Base-by-base conservation (phyloP, 2,329 filamentous ascomycete species). In the Fusarium sp. region DNA sequence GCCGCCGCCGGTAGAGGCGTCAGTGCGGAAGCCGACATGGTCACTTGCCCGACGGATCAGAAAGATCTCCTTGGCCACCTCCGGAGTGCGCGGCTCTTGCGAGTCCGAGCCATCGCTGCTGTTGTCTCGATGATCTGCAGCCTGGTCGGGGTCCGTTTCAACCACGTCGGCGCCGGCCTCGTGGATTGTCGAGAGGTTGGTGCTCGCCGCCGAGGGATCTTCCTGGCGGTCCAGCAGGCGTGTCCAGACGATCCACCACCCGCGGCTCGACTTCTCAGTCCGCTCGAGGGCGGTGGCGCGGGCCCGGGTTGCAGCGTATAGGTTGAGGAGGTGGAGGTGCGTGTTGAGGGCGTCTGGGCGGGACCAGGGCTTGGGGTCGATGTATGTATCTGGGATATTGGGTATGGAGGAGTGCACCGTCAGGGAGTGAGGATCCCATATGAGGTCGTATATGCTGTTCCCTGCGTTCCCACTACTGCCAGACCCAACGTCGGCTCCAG, bases 201-300 rank as follows among this genome's bases (percentile, higher is more conserved):
- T 70, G 51, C 46, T 63, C 14, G 51, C 58, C 38, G 53, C 58
- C 38, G 53, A 10, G 10, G 55, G 36, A 7, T 74, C 69, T 8
- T 71, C 68, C 27, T 68, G 71, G 9, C 78, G 78, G 54, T 83
- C 83, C 6, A 85, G 73, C 20, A 90, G 79, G 23, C 87, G 82
- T 51, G 84, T 88, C 89, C 89, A 91, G 25, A 90, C 87, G 29
- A 91, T 82, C 89, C 89, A 91, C 87, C 89, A 91, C 1, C 88
- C 89, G 33, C 88, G 84, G 49, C 81, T 87, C 4, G 89, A 91
- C 81, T 91, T 90, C 72, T 85, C 87, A 2, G 88, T 90, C 18
- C 87, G 82, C 75, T 91, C 89, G 4, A 86, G 75, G 64, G 87
- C 85, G 4, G 78, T 77, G 34, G 81, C 77, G 2, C 75, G 77